Percentiles rank a stretch among this genome's conserved stretches.
These are phyloP conservation scores for Taiwanofungus camphoratus DNA, from an alignment of 1,284 basidiomycete species.

Conservation along the genomic window DNA sequence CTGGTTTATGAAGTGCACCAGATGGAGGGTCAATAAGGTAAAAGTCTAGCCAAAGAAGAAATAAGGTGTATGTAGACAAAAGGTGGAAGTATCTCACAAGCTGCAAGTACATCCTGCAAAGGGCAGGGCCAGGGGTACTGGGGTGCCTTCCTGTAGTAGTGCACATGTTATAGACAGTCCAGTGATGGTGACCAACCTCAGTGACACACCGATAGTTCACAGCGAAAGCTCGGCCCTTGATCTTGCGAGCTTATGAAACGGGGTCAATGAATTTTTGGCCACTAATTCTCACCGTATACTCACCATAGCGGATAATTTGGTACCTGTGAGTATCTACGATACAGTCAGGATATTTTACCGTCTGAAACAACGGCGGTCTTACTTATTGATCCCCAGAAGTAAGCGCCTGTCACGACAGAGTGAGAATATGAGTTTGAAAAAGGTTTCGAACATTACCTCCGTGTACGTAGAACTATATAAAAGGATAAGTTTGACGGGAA, in stretches of 20 bases:
- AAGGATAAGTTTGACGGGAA: not conserved
- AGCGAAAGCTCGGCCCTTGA: conserved; percentile 63
- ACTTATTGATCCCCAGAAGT: conserved; percentile 67
- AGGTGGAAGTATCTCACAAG: conserved; percentile 40
- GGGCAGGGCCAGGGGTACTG: conserved; percentile 89
- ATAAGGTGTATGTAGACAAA: not conserved
- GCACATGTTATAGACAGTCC: conserved; percentile 22
- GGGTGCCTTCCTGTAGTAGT: conserved; percentile 57
- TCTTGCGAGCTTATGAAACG: conserved; percentile 52
- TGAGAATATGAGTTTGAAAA: not conserved
- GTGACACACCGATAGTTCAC: conserved; percentile 47
- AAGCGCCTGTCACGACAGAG: conserved; percentile 38
- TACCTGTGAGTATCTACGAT: conserved; percentile 65
- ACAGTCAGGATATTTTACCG: not conserved
- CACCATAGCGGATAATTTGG: conserved; percentile 56
- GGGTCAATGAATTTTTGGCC: too few species aligned
- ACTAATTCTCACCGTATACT: too few species aligned
- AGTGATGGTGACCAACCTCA: not conserved
- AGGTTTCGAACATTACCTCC: conserved; percentile 39
- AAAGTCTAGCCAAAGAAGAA: conserved; percentile 44
- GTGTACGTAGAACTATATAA: conserved; percentile 62
- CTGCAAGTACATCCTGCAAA: conserved; percentile 74
- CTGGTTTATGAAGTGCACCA: conserved; percentile 58
- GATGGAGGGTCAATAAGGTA: conserved; percentile 78
- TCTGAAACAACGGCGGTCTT: conserved; percentile 14